These are phyloP conservation scores for Aspergillus sp. DNA, from an alignment of 2,329 filamentous ascomycete species.

Conservation along the genomic window DNA sequence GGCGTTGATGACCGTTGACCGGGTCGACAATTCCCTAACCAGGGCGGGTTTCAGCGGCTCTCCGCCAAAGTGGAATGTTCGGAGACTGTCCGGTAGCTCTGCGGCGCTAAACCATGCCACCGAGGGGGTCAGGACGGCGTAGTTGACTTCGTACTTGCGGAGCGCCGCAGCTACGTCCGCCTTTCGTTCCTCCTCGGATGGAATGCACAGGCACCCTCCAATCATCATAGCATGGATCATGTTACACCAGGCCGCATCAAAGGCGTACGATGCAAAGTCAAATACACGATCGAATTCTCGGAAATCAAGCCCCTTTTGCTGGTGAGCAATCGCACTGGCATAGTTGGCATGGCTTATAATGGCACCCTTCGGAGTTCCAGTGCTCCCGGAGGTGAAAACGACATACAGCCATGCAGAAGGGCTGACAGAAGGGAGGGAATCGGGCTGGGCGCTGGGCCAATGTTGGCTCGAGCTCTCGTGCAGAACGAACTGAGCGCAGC, in stretches of 20 bases:
- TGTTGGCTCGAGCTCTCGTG: too few species aligned
- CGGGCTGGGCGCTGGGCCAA: too few species aligned
- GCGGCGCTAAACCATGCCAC: background rate
- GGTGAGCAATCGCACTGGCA: too few species aligned
- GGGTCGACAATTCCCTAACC: background rate
- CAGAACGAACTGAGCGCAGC: too few species aligned
- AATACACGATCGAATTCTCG: too few species aligned
- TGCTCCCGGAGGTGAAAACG: too few species aligned
- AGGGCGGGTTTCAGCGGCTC: background rate
- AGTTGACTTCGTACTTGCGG: slow-evolving; percentile 44
- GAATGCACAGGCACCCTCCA: slow-evolving; percentile 55
- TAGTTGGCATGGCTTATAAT: too few species aligned
- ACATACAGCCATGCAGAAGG: too few species aligned
- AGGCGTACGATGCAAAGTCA: slow-evolving; percentile 49
- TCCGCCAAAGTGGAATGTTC: background rate
- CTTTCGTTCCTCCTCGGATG: slow-evolving; percentile 41
- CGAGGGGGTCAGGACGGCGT: background rate
- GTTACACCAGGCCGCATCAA: slow-evolving; percentile 49
- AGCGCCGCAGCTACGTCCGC: slow-evolving; percentile 46
- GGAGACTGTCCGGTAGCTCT: background rate
- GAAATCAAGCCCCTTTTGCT: too few species aligned
- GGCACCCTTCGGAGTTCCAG: too few species aligned
- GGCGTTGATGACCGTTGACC: background rate
- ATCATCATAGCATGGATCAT: slow-evolving; percentile 48
- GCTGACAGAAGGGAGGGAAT: too few species aligned